Conservation (phyloP, 768 basidiomycete species). For the Tulasnella sp. region DNA sequence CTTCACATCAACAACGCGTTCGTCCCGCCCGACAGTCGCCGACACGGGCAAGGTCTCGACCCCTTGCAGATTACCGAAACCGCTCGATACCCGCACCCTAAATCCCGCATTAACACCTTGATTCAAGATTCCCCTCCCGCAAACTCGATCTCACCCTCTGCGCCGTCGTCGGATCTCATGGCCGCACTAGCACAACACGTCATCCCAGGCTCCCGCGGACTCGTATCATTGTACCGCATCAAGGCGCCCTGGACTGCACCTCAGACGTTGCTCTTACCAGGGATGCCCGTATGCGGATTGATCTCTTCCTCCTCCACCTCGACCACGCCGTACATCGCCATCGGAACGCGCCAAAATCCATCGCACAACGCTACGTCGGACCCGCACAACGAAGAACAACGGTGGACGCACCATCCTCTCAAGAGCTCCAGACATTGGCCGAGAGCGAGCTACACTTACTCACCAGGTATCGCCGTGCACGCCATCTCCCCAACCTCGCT, state of each 20-base stretch:
- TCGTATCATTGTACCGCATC: slow-evolving; percentile 6
- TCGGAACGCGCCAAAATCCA: slow-evolving; percentile 1
- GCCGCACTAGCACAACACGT: not conserved
- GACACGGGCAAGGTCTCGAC: not conserved
- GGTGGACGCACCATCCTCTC: not conserved
- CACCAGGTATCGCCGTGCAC: slow-evolving; percentile 53
- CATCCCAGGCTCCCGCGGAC: not conserved
- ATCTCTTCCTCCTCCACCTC: not conserved
- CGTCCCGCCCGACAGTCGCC: not conserved
- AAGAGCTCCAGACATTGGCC: not conserved
- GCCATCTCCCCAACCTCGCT: slow-evolving; percentile 48
- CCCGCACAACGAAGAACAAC: not conserved
- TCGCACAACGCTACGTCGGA: not conserved
- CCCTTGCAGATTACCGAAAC: not conserved
- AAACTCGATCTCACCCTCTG: not conserved
- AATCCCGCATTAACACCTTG: not conserved
- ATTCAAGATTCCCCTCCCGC: not conserved
- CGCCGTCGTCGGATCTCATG: not conserved
- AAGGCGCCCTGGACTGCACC: not conserved
- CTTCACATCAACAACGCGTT: not conserved
- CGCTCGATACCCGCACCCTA: slow-evolving; percentile 1
- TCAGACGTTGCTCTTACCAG: not conserved
- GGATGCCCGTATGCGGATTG: not conserved
- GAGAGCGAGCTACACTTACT: not conserved
- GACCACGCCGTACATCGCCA: not conserved